Evolutionary conservation across 2,329 filamentous ascomycete genomes (phyloP), one percentile per base, ranked within the genome.

Genomic region (Ophiostoma triangulosporum): DNA sequence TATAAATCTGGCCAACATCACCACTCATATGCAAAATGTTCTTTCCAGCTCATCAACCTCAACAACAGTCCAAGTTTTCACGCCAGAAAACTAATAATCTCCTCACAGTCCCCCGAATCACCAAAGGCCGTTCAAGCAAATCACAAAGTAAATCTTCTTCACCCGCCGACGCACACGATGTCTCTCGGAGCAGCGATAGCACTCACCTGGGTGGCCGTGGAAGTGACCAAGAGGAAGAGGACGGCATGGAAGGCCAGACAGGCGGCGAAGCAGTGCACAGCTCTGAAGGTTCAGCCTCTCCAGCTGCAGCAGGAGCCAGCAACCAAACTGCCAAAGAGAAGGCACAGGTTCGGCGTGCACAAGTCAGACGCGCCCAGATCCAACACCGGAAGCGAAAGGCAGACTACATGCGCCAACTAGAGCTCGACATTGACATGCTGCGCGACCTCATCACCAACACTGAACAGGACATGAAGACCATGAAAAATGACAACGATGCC

Each of bases 361-460:
- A 79, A 57, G 75, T 79, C 51, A 65, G 75, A 3, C 69, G 68
- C 22, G 76, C 76, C 2, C 76, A 79, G 66, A 70, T 73, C 35
- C 70, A 77, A 61, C 76, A 79, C 59, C 74, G 76, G 15, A 71
- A 75, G 62, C 73, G 76, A 60, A 78, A 78, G 60, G 74, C 72
- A 50, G 72, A 77, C 61, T 76, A 79, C 61, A 69, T 74, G 57
- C 72, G 71, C 60, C 67, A 77, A 64, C 71, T 79, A 29, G 76
- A 79, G 65, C 64, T 70, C 56, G 74, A 78, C 59, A 64, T 75
- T 17, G 66, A 68, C 14, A 66, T 68, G 57, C 68, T 76, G 53
- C 70, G 75, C 12, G 70, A 73, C 50, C 63, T 72, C 58, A 73
- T 79, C 55, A 65, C 69, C 36, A 62, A 62, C 15, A 64, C 68